phyloP scores from a whole-genome alignment of 805 yeast species.

The Starmera pachycereana region DNA sequence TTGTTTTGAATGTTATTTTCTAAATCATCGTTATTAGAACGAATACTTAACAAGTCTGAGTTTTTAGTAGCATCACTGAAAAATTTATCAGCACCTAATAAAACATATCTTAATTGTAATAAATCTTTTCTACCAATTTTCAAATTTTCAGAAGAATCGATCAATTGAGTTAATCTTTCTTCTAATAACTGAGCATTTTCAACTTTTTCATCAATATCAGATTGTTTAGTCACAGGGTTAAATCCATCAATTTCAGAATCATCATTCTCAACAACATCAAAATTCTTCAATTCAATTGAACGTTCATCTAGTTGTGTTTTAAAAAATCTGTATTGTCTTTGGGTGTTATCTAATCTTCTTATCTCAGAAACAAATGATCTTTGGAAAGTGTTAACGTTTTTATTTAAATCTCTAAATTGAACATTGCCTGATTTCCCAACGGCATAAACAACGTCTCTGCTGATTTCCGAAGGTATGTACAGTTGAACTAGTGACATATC shows the following conservation, averaged over 20 bases:
- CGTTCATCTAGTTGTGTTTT: constrained; percentile 40
- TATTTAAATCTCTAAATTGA: constrained; percentile 86
- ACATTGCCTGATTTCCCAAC: constrained; percentile 80
- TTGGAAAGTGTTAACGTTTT: constrained; percentile 76
- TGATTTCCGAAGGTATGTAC: constrained; percentile 84
- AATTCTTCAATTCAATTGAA: constrained; percentile 26
- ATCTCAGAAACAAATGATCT: constrained; percentile 86
- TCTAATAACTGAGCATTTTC: constrained; percentile 65
- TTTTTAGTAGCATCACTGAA: constrained; percentile 22
- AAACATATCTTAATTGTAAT: constrained; percentile 48
- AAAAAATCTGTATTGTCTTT: constrained; percentile 67
- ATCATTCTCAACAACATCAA: constrained; percentile 18
- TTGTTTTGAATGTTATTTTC: constrained; percentile 10
- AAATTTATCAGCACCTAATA: constrained; percentile 38
- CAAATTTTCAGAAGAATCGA: constrained; percentile 56
- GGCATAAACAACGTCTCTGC: constrained; percentile 75
- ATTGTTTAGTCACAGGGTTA: constrained; percentile 22
- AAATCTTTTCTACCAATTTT: constrained; percentile 51
- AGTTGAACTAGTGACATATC: constrained; percentile 93
- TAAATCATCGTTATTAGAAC: constrained; percentile 8
- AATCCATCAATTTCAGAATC: constrained; percentile 22
- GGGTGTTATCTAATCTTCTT: constrained; percentile 72
- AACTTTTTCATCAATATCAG: constrained; percentile 49
- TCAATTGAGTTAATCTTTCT: constrained; percentile 62
- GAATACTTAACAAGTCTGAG: constrained; percentile 6